Evolutionary conservation across 2,329 filamentous ascomycete genomes (phyloP).

Genomic region (Aphanoascus verrucosus): DNA sequence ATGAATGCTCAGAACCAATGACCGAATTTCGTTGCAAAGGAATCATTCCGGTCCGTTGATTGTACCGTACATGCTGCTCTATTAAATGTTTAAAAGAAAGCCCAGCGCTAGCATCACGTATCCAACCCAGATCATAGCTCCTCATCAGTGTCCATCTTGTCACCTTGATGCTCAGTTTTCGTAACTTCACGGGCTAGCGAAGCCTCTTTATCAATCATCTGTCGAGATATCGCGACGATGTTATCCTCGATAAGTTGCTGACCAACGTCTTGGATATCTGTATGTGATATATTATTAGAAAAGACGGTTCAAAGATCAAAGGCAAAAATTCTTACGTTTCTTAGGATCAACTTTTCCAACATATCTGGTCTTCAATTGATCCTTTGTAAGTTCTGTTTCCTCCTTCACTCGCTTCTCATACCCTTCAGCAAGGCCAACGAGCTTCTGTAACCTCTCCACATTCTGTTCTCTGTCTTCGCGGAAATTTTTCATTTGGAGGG

Average conservation of each 20-base stretch:
- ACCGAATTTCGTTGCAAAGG: not conserved
- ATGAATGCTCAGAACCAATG: not conserved
- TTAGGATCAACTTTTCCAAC: conserved; percentile 98
- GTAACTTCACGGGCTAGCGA: conserved; percentile 61
- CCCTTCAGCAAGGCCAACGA: conserved; percentile 82
- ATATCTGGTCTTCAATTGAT: conserved; percentile 96
- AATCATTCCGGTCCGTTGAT: not conserved
- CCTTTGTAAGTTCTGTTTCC: conserved; percentile 92
- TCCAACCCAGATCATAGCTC: conserved; percentile 26
- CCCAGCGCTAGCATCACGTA: not conserved
- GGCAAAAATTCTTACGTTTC: conserved; percentile 54
- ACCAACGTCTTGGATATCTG: conserved; percentile 84
- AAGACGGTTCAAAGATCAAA: not conserved
- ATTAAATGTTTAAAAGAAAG: not conserved
- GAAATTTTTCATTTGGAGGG: conserved; percentile 94
- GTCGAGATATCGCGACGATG: conserved; percentile 92
- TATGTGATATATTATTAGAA: not conserved
- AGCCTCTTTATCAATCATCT: conserved; percentile 99
- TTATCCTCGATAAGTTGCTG: conserved; percentile 98
- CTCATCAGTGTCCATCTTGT: conserved; percentile 61
- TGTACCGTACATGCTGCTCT: not conserved
- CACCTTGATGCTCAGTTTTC: conserved; percentile 37
- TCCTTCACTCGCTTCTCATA: conserved; percentile 99
- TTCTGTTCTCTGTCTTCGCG: conserved; percentile 71
- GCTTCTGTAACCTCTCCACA: conserved; percentile 73